phyloP scores from a whole-genome alignment of 176 grass and related monocot species.

The Aegilops bicornis region DNA sequence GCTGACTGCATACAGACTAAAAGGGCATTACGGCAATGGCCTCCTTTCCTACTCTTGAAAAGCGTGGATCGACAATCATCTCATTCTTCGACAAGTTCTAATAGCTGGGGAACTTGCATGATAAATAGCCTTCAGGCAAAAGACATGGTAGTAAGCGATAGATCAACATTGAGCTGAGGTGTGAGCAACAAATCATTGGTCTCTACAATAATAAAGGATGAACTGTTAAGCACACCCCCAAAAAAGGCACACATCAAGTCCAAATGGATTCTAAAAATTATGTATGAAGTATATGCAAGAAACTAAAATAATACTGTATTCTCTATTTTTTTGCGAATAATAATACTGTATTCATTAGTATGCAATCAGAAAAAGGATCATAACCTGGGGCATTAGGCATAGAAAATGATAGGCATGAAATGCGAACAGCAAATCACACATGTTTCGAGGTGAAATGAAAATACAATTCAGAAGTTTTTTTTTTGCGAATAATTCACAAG shows the following conservation, averaged over 20 bases:
- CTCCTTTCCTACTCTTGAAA: slow-evolving; percentile 1
- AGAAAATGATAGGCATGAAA: background rate
- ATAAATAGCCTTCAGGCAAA: slow-evolving; percentile 33
- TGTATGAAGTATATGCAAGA: too few relatives aligned
- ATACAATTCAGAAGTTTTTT: background rate
- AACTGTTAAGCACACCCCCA: too few relatives aligned
- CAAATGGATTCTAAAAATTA: too few relatives aligned
- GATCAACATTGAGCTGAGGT: background rate
- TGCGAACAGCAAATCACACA: background rate
- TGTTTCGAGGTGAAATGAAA: background rate
- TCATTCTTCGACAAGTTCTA: background rate
- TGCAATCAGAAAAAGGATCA: too few relatives aligned
- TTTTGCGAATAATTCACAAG: background rate
- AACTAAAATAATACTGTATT: too few relatives aligned
- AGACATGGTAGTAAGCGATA: background rate
- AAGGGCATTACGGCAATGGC: slow-evolving; percentile 30
- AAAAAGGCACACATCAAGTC: too few relatives aligned
- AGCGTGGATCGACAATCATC: background rate
- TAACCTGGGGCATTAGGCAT: background rate
- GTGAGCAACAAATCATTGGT: background rate
- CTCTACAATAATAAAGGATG: background rate
- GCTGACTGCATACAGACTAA: background rate
- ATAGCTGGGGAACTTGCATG: slow-evolving; percentile 33
- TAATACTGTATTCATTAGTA: too few relatives aligned
- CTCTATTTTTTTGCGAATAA: too few relatives aligned